Conservation (phyloP, 192 early-diverging fungal genomes). For the Gryganskiella cystojenkinii region DNA sequence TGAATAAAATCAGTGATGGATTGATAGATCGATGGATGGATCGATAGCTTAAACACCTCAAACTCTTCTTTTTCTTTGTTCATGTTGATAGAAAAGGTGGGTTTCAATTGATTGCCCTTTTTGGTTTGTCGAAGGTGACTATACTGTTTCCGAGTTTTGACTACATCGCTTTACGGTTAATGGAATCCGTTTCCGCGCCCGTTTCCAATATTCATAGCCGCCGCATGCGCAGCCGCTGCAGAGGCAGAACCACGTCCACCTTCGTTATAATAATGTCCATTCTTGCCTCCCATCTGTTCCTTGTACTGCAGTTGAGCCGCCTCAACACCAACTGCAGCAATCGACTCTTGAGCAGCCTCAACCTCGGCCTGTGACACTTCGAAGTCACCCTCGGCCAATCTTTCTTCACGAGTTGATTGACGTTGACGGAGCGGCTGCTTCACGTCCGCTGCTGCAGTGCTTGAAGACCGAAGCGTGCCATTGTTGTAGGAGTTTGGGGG, state of each 20-base stretch:
- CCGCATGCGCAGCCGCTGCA: not conserved
- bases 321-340: slow-evolving; percentile 8
- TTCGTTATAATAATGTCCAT: slow-evolving; percentile 22
- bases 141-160: no score
- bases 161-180: not conserved
- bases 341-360: slow-evolving; percentile 19
- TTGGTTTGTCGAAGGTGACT: no score
- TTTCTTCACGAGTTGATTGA: slow-evolving; percentile 14
- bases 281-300: slow-evolving; percentile 25
- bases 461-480: no score
- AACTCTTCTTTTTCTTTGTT: no score
- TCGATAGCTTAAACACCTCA: no score
- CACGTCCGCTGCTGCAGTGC: no score
- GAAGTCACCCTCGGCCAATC: slow-evolving; percentile 9
- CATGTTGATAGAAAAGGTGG: no score
- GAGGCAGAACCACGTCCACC: not conserved
- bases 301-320: slow-evolving; percentile 35
- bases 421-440: slow-evolving; percentile 16
- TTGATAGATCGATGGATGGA: not conserved
- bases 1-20: not conserved
- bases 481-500: no score
- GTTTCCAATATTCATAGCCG: not conserved
- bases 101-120: no score
- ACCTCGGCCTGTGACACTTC: slow-evolving; percentile 5
- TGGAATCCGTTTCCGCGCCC: slow-evolving; percentile 15